A percentile compares a stretch with the other conserved stretches of the same genome.
Evolutionary conservation across 495 filamentous ascomycete genomes (phyloP).

Genomic region (Penicillium mononematosum): DNA sequence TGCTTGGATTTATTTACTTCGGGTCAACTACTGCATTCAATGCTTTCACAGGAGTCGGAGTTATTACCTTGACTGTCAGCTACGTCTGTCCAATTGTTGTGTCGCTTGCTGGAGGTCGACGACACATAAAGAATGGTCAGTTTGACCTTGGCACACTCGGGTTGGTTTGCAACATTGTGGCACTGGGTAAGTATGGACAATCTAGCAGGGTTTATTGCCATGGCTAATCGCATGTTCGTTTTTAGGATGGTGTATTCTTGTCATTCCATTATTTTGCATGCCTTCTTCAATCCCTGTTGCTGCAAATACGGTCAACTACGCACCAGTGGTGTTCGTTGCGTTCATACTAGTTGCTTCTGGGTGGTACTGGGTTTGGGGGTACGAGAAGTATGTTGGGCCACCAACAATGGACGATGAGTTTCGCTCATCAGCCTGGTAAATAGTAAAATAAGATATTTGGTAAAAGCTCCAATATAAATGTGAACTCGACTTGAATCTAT

Average conservation of each 20-base stretch:
- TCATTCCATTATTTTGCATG: constrained; percentile 51
- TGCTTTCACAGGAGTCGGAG: constrained; percentile 59
- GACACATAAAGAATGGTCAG: constrained; percentile 47
- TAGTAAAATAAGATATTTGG: neutral
- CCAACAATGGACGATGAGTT: constrained; percentile 21
- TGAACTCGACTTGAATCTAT: neutral
- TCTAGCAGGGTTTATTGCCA: neutral
- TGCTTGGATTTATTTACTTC: constrained; percentile 59
- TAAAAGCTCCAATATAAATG: neutral
- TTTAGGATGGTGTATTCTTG: constrained; percentile 56
- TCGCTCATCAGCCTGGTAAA: constrained; percentile 3
- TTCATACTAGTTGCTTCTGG: constrained; percentile 48
- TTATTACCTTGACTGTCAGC: constrained; percentile 54
- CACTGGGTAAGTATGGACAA: constrained; percentile 47
- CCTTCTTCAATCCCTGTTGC: constrained; percentile 40
- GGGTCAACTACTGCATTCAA: constrained; percentile 56
- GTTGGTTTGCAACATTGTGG: constrained; percentile 51
- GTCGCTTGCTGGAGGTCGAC: constrained; percentile 45
- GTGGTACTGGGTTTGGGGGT: constrained; percentile 64
- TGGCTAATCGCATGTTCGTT: neutral
- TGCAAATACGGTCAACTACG: constrained; percentile 50
- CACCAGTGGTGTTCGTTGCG: constrained; percentile 54
- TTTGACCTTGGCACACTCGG: constrained; percentile 59
- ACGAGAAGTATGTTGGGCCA: constrained; percentile 25
- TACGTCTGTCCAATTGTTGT: constrained; percentile 54